A percentile compares a stretch with the other conserved stretches of the same genome.
Conservation (phyloP, 805 yeast genomes). For the Ogataea siamensis region DNA sequence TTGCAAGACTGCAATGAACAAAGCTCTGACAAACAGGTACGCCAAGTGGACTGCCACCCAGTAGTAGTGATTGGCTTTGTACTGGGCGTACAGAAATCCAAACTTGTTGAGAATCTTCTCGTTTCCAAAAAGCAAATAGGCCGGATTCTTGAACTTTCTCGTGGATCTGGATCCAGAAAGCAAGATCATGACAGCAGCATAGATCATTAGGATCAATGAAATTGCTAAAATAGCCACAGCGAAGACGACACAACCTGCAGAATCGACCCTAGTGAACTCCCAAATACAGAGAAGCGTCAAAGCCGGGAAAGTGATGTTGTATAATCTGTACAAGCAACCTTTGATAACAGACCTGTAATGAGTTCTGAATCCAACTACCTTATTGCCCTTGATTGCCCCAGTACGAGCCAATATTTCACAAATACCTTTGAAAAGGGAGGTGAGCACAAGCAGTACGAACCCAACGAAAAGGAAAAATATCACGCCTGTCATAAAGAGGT, state of each 20-base stretch:
- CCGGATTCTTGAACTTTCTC: conserved; percentile 81
- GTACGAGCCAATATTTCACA: conserved; percentile 62
- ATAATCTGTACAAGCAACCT: conserved; percentile 83
- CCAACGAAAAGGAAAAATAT: conserved; percentile 79
- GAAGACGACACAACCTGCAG: conserved; percentile 77
- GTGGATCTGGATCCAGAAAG: conserved; percentile 71
- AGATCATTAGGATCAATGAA: conserved; percentile 56
- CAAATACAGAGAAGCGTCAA: conserved; percentile 77
- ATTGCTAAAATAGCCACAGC: conserved; percentile 70
- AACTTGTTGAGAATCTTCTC: conserved; percentile 74
- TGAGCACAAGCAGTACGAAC: conserved; percentile 54
- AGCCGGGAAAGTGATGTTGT: conserved; percentile 86
- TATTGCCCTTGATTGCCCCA: conserved; percentile 56
- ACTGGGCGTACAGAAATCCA: conserved; percentile 92
- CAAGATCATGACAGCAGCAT: conserved; percentile 74
- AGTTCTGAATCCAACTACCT: conserved; percentile 71
- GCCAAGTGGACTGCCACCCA: conserved; percentile 66
- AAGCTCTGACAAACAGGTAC: conserved; percentile 70
- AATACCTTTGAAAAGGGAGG: conserved; percentile 64
- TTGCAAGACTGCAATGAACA: conserved; percentile 87
- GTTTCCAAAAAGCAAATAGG: conserved; percentile 86
- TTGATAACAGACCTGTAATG: conserved; percentile 85
- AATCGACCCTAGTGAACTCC: conserved; percentile 83
- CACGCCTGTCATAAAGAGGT: conserved; percentile 81
- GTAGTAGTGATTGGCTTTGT: conserved; percentile 81